Percentiles rank a stretch among this genome's conserved stretches.
phyloP scores from a whole-genome alignment of 805 yeast genomes.

The Pichia nanzhaoensis region DNA sequence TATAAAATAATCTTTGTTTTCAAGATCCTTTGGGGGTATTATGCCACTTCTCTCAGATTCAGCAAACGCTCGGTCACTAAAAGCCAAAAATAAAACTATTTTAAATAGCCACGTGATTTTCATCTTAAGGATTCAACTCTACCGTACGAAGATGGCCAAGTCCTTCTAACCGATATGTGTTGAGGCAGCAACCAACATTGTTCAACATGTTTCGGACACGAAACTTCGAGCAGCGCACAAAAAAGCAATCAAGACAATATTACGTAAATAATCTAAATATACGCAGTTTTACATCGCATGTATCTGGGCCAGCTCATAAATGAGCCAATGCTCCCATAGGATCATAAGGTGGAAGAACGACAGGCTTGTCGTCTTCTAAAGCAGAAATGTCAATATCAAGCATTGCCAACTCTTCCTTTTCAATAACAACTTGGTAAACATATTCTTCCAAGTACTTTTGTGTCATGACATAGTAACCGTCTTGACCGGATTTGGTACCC shows the following conservation, averaged over 20 bases:
- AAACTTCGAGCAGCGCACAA: no score
- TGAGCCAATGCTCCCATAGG: conserved; percentile 72
- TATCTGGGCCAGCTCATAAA: not conserved
- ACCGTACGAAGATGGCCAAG: no score
- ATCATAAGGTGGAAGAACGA: conserved; percentile 68
- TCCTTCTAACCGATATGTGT: no score
- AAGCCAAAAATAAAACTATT: not conserved
- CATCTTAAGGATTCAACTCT: not conserved
- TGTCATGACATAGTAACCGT: conserved; percentile 66
- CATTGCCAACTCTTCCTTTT: conserved; percentile 35
- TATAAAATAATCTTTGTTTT: conserved; percentile 8
- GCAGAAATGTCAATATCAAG: conserved; percentile 18
- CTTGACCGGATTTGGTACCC: conserved; percentile 62
- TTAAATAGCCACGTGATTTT: conserved; percentile 2
- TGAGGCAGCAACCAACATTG: no score
- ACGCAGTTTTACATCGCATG: no score
- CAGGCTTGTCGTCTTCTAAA: conserved; percentile 39
- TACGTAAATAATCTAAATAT: not conserved
- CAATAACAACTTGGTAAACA: conserved; percentile 65
- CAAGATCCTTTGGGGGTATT: conserved; percentile 4
- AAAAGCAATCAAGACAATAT: no score
- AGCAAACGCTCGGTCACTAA: not conserved
- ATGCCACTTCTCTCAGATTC: not conserved
- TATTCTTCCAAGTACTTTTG: conserved; percentile 70
- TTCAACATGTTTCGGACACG: no score